Evolutionary conservation across 2,329 filamentous ascomycete species (phyloP).

Genomic region (Penicillium sp.): DNA sequence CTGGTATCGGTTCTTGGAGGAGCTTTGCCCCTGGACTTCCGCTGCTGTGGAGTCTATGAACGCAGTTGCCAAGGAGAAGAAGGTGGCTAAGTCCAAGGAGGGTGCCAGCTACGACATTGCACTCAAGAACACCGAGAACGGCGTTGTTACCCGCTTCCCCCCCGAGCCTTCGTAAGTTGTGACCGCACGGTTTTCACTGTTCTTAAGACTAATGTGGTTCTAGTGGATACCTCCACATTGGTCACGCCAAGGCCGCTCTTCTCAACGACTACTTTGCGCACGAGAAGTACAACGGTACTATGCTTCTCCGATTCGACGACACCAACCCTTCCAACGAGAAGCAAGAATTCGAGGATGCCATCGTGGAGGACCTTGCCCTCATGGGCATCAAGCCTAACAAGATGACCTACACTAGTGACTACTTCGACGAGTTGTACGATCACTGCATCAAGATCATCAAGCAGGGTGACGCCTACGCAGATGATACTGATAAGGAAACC

Average conservation of each 20-base stretch:
- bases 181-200: background rate
- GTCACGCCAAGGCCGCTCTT: constrained; percentile 89
- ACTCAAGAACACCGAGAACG: constrained; percentile 78
- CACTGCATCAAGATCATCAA: constrained; percentile 81
- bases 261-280: constrained; percentile 97
- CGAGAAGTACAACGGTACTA: constrained; percentile 84
- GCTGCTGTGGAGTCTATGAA: constrained; percentile 68
- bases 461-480: constrained; percentile 85
- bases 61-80: constrained; percentile 67
- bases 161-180: constrained; percentile 79
- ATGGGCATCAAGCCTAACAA: constrained; percentile 90
- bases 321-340: constrained; percentile 98
- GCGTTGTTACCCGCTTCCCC: constrained; percentile 87
- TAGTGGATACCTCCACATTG: constrained; percentile 83
- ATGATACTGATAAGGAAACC: constrained; percentile 86
- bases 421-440: constrained; percentile 90
- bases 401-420: constrained; percentile 88
- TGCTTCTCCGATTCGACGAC: constrained; percentile 85
- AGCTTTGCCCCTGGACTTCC: constrained; percentile 74
- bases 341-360: constrained; percentile 91
- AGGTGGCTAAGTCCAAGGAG: constrained; percentile 67
- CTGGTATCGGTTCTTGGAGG: constrained; percentile 86
- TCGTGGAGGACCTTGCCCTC: constrained; percentile 83
- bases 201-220: background rate
- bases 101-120: constrained; percentile 88